phyloP scores from a whole-genome alignment of 2,329 filamentous ascomycete genomes.

The Didymellaceae sp. region DNA sequence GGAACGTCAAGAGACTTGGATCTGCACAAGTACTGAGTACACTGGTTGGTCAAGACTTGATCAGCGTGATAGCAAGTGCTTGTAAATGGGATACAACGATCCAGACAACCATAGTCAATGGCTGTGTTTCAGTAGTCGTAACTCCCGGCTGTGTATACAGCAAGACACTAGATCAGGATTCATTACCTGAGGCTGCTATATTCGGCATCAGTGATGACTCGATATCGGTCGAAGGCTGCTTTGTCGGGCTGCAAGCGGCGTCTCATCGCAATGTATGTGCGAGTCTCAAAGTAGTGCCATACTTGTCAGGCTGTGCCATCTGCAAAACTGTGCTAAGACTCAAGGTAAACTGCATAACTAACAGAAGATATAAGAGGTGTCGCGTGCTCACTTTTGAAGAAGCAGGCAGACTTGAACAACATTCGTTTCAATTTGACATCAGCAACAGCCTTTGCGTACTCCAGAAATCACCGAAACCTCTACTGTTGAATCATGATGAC shows the following conservation, averaged over 20 bases:
- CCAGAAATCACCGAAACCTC: too few species aligned
- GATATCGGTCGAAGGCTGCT: slow-evolving; percentile 9
- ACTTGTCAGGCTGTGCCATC: slow-evolving; percentile 19
- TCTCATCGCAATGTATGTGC: slow-evolving; percentile 15
- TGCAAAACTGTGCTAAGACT: too few species aligned
- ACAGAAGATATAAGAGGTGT: slow-evolving; percentile 29
- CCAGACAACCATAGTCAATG: slow-evolving; percentile 12
- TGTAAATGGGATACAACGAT: slow-evolving; percentile 8
- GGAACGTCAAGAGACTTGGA: slow-evolving; percentile 28
- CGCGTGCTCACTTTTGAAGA: slow-evolving; percentile 15
- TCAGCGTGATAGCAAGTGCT: background rate
- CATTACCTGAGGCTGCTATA: slow-evolving; percentile 5
- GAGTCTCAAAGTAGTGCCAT: background rate
- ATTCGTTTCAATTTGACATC: slow-evolving; percentile 12
- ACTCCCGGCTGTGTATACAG: slow-evolving; percentile 26
- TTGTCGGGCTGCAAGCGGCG: slow-evolving; percentile 20
- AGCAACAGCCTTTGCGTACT: too few species aligned
- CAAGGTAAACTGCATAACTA: too few species aligned
- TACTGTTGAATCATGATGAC: slow-evolving; percentile 26
- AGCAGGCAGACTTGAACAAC: slow-evolving; percentile 5
- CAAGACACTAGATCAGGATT: slow-evolving; percentile 1
- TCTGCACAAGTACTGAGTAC: slow-evolving; percentile 6
- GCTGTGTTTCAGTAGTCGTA: slow-evolving; percentile 26
- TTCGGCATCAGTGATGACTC: slow-evolving; percentile 4
- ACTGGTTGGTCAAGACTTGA: slow-evolving; percentile 3